Evolutionary conservation across 2,329 filamentous ascomycete species (phyloP).

Genomic region (Acrocalymma vagum): DNA sequence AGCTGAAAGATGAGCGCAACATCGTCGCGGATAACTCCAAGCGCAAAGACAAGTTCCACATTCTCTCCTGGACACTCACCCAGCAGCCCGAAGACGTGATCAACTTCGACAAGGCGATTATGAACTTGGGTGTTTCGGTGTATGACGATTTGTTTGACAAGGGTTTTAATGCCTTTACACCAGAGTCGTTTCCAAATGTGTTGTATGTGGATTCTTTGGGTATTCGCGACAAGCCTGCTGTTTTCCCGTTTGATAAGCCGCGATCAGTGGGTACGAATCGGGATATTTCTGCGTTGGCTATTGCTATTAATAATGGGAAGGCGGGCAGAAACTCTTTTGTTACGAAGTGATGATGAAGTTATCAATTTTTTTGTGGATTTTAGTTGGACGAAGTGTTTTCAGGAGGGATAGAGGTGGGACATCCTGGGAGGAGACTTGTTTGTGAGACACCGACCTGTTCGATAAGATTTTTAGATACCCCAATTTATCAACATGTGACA

Average conservation of each 20-base stretch:
- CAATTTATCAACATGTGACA: constrained; percentile 1
- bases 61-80: constrained; percentile 48
- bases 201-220: constrained; percentile 45
- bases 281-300: constrained; percentile 42
- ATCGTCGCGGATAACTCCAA: constrained; percentile 25
- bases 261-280: constrained; percentile 27
- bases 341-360: constrained; percentile 19
- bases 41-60: constrained; percentile 43
- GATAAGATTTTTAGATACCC: constrained; percentile 3
- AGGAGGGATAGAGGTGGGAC: not conserved
- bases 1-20: constrained; percentile 42
- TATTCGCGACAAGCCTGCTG: constrained; percentile 39
- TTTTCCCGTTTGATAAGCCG: constrained; percentile 39
- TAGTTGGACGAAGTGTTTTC: not conserved
- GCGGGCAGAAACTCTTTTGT: constrained; percentile 39
- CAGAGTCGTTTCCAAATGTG: constrained; percentile 45
- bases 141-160: constrained; percentile 43
- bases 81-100: constrained; percentile 43
- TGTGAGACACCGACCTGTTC: constrained; percentile 5
- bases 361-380: not conserved
- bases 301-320: constrained; percentile 47
- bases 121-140: constrained; percentile 39
- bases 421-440: not conserved
- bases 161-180: constrained; percentile 43
- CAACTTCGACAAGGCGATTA: constrained; percentile 41